Evolutionary conservation across 345 rosid genomes (phyloP), one percentile per base, ranked within the genome.

Genomic region (Eucalyptus cloeziana): DNA sequence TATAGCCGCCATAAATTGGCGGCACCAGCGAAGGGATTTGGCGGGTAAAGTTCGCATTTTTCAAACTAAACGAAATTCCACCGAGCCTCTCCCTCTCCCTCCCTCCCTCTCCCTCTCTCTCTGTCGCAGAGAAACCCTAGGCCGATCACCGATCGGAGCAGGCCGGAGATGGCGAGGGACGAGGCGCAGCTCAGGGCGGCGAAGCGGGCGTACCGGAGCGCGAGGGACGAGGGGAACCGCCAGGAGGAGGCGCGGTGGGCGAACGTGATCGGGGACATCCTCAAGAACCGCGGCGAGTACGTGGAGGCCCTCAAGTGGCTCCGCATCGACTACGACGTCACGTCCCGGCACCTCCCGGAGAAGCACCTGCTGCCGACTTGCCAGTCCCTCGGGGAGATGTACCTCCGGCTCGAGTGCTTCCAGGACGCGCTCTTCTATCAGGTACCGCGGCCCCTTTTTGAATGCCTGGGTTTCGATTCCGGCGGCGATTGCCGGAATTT

Each of bases 191-290:
- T 93, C 49, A 90, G 14, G 54, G 92, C 91, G 85, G 98, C 98
- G 92, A 98, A 94, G 93, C 94, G 94, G 51, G 89, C 96, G 5
- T 96, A 94, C 94, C 89, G 92, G 89, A 94, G 47, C 7, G 98
- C 99, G 27, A 86, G 85, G 92, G 96, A 89, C 87, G 95, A 92
- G 86, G 99, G 99, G 89, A 94, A 98, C 91, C 88, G 95, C 50
- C 93, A 92, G 86, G 99, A 98, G 94, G 98, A 98, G 88, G 99
- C 98, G 86, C 93, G 96, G 87, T 97, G 99, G 99, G 99, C 99
- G 3, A 98, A 98, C 87, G 92, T 95, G 87, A 94, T 96, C 49
- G 98, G 99, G 19, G 93, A 96, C 90, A 91, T 94, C 30, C 94
- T 95, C 52, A 97, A 98, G 95, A 96, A 95, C 89, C 89, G 92